Conservation (phyloP, 257 asterid genomes). For the Scutellaria minor region DNA sequence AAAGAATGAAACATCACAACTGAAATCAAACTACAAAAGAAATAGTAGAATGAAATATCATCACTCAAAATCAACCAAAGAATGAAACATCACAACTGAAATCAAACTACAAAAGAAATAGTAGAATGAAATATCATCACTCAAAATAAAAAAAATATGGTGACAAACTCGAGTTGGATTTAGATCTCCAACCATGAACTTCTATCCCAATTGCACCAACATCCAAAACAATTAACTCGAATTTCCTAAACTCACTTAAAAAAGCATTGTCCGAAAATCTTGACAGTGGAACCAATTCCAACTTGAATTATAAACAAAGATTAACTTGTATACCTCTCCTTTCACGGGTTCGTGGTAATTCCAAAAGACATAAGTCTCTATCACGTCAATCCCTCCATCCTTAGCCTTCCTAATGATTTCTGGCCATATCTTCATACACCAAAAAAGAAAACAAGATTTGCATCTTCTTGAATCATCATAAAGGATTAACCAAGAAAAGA, state of each 20-base stretch:
- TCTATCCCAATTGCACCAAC: not conserved
- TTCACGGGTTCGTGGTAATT: constrained; percentile 78
- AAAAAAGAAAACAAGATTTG: not conserved
- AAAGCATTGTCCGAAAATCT: not conserved
- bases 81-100: not conserved
- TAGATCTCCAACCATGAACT: constrained; percentile 16
- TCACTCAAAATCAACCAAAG: not conserved
- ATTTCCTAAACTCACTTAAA: not conserved
- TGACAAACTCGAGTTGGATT: not conserved
- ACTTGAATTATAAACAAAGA: not conserved
- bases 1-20: not conserved
- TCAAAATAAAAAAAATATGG: not conserved
- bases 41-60: not conserved
- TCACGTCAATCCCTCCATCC: constrained; percentile 90
- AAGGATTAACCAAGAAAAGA: not conserved
- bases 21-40: not conserved
- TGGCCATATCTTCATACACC: constrained; percentile 68
- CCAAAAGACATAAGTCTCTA: constrained; percentile 88
- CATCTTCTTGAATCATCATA: not conserved
- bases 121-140: not conserved
- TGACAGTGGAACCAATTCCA: not conserved
- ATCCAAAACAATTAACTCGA: not conserved
- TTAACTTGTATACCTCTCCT: constrained; percentile 58
- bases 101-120: not conserved
- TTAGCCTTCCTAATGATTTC: constrained; percentile 65